Base-by-base conservation (phyloP, 768 basidiomycete species). In the Xanthoconium purpureum region DNA sequence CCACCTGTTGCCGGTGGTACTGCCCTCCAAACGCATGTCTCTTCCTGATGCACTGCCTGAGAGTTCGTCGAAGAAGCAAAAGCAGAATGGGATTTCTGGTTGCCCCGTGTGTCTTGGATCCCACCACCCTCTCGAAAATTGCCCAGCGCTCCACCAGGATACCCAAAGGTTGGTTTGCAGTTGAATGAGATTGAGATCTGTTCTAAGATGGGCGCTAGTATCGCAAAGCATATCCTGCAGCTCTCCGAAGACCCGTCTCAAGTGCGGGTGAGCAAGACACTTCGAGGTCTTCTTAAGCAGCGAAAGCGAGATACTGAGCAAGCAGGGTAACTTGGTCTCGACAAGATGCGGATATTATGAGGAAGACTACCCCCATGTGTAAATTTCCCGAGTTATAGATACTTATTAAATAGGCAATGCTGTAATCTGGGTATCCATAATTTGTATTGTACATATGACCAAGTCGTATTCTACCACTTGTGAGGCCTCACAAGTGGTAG, bases 121-220 rank as follows among this genome's bases (percentile, higher is more conserved):
- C 39, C 66, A 71, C 39, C 85, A 86, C 66, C 56, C 74, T 20
- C 58, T 81, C 11, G 77, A 80, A 64, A 75, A 78, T 29, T 91
- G 89, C 63, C 80, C 85, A 15, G 63, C 81, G 24, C 77, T 86
- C 3, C 57, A 56, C 7, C 73, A 75, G 50, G 88, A 87, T 2
- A 73, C 81, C 1, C 70, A 74, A 53, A 85, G 81, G 88, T 87
- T 59, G 44, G 63, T 53, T n/a, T 37, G 51, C 55, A 39, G 30
- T 39, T 30, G 17, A 51, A 36, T 47, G 14, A 36, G 20, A 32
- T 20, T 39, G 12, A 37, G 4, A 3, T 18, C 12, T 28, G 46
- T 33, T 51, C 56, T 65, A 61, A 57, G 57, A 28, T 42, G 54
- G 52, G 45, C 49, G 35, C 24, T 54, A 83, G 84, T 55, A 71